Conservation (phyloP, 139 green algal species). For the Edaphochlamys debaryana region DNA sequence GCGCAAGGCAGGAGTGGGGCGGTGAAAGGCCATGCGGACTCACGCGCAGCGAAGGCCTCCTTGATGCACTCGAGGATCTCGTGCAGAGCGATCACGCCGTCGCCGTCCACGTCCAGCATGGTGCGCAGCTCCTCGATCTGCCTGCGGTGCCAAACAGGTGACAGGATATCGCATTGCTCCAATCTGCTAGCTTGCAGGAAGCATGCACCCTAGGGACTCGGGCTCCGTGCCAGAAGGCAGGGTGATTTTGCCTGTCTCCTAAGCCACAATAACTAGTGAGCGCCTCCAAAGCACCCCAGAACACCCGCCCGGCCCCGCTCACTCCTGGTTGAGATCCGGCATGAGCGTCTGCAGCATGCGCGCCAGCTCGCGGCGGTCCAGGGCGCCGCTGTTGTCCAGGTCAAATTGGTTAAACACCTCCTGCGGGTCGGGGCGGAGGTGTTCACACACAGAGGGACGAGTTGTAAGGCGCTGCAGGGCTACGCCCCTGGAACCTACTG, state of each 20-base stretch:
- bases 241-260: too few species aligned
- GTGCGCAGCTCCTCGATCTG: conserved; percentile 76
- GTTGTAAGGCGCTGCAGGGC: too few species aligned
- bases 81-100: conserved; percentile 45
- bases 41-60: conserved; percentile 55
- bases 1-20: too few species aligned
- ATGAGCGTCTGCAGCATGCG: conserved; percentile 51
- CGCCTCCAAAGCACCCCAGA: too few species aligned
- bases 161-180: too few species aligned
- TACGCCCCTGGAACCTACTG: too few species aligned
- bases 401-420: conserved; percentile 57
- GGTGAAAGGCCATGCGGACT: not conserved
- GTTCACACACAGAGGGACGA: too few species aligned
- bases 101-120: conserved; percentile 62
- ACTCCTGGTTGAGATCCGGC: conserved; percentile 41
- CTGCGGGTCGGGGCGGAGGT: not conserved
- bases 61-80: conserved; percentile 54
- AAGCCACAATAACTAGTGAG: too few species aligned
- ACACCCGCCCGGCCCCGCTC: too few species aligned
- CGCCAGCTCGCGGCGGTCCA: conserved; percentile 55
- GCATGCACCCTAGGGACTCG: too few species aligned
- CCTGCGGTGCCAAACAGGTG: conserved; percentile 10
- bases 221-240: too few species aligned
- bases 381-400: conserved; percentile 43
- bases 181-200: too few species aligned